Conservation (phyloP, 768 basidiomycete species). For the Nevesoporus exiguus region DNA sequence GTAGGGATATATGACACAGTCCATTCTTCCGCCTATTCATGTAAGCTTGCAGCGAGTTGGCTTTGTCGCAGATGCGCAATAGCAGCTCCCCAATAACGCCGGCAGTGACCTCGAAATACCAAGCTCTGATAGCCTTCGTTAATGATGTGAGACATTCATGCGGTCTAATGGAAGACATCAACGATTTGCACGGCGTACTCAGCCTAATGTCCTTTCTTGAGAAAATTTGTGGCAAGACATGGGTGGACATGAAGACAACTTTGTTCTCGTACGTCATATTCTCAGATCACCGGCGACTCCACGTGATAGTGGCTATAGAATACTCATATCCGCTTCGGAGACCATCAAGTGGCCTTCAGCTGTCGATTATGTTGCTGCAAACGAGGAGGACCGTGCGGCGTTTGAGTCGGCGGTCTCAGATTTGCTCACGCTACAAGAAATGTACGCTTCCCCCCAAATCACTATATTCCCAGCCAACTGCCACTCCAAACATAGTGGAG, state of each 20-base stretch:
- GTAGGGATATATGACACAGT: conserved; percentile 38
- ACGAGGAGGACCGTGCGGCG: conserved; percentile 47
- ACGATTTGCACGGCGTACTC: conserved; percentile 46
- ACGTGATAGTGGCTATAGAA: conserved; percentile 38
- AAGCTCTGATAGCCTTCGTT: conserved; percentile 60
- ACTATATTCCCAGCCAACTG: conserved; percentile 2
- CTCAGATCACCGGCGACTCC: neutral
- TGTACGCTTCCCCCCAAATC: conserved; percentile 49
- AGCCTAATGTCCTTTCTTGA: conserved; percentile 62
- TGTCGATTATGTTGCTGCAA: conserved; percentile 57
- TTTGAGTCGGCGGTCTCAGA: conserved; percentile 82
- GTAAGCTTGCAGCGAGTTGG: conserved; percentile 46
- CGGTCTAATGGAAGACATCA: conserved; percentile 41
- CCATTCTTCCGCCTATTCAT: conserved; percentile 4
- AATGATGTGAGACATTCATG: conserved; percentile 44
- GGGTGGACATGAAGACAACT: conserved; percentile 66
- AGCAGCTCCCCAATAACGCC: conserved; percentile 39
- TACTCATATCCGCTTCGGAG: conserved; percentile 63
- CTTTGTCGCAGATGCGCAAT: conserved; percentile 50
- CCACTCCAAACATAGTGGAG: conserved; percentile 41
- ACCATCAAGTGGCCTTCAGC: conserved; percentile 81
- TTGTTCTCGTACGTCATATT: conserved; percentile 55
- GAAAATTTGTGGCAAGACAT: conserved; percentile 64
- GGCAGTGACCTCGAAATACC: conserved; percentile 53
- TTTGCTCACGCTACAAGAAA: conserved; percentile 68